phyloP scores from a whole-genome alignment of 148 eudicot genomes.

The Arbutus unedo region DNA sequence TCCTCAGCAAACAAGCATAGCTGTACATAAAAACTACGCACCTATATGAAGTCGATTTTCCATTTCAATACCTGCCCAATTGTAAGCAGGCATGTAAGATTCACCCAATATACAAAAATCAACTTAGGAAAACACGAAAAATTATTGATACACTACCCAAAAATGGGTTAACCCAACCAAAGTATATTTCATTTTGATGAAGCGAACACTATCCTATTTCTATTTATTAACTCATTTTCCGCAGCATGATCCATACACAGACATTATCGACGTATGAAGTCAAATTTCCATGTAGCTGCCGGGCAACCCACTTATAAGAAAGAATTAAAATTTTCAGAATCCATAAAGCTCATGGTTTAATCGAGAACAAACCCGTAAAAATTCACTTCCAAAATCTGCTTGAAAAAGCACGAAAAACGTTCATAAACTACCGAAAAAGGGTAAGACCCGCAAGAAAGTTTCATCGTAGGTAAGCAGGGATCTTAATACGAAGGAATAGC shows the following conservation, averaged over 20 bases:
- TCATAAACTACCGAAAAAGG: background rate
- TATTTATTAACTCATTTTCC: background rate
- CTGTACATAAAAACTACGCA: background rate
- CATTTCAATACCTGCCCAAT: background rate
- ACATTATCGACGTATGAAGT: too few relatives aligned
- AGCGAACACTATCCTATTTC: background rate
- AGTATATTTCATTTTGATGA: background rate
- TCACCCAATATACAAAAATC: background rate
- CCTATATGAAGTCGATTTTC: background rate
- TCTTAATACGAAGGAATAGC: slow-evolving; percentile 89
- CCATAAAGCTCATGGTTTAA: background rate
- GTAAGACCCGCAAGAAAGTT: slow-evolving; percentile 17
- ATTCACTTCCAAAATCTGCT: slow-evolving; percentile 9
- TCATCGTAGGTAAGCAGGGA: slow-evolving; percentile 74
- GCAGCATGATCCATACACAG: background rate
- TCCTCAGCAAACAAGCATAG: background rate
- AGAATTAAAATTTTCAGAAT: background rate
- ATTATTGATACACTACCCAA: background rate
- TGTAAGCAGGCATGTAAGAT: background rate
- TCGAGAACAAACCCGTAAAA: background rate
- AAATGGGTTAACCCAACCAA: background rate
- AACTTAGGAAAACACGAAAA: background rate
- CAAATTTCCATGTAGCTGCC: too few relatives aligned
- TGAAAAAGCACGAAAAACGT: background rate
- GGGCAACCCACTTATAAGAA: too few relatives aligned